Evolutionary conservation across 441 rosid species (phyloP).

Genomic region (Rhodomyrtus psidioides): DNA sequence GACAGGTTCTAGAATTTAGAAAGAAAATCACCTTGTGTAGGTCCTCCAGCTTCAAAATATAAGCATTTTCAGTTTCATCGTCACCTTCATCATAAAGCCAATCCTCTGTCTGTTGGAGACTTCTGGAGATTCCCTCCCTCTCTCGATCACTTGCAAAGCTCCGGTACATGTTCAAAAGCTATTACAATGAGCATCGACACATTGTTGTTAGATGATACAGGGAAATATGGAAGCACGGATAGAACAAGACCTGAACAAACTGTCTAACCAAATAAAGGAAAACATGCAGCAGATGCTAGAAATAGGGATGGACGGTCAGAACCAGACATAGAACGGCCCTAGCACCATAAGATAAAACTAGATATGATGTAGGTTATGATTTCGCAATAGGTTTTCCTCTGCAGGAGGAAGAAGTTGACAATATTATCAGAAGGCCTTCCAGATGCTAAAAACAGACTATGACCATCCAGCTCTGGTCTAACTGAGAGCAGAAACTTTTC

Average conservation of each 20-base stretch:
- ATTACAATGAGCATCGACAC: not conserved
- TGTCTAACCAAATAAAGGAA: not conserved
- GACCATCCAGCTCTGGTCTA: not conserved
- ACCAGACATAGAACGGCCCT: not conserved
- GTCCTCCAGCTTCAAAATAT: conserved; percentile 39
- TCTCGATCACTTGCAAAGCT: conserved; percentile 43
- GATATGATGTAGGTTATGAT: not conserved
- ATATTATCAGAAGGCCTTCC: not conserved
- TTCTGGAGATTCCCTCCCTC: conserved; percentile 45
- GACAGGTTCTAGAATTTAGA: not conserved
- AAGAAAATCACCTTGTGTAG: conserved; percentile 41
- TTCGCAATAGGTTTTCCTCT: not conserved
- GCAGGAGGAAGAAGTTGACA: not conserved
- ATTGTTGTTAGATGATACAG: not conserved
- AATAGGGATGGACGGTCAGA: not conserved
- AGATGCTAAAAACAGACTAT: not conserved
- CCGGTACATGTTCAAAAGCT: conserved; percentile 48
- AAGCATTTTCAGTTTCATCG: conserved; percentile 57
- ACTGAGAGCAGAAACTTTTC: not conserved
- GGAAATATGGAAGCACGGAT: not conserved
- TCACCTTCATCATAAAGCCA: conserved; percentile 73
- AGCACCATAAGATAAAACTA: not conserved
- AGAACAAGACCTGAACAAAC: not conserved
- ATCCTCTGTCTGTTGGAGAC: conserved; percentile 57
- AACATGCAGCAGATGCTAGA: not conserved